Evolutionary conservation across 768 basidiomycete genomes (phyloP), one percentile per base, ranked within the genome.

Genomic region (Lactarius hatsudake): DNA sequence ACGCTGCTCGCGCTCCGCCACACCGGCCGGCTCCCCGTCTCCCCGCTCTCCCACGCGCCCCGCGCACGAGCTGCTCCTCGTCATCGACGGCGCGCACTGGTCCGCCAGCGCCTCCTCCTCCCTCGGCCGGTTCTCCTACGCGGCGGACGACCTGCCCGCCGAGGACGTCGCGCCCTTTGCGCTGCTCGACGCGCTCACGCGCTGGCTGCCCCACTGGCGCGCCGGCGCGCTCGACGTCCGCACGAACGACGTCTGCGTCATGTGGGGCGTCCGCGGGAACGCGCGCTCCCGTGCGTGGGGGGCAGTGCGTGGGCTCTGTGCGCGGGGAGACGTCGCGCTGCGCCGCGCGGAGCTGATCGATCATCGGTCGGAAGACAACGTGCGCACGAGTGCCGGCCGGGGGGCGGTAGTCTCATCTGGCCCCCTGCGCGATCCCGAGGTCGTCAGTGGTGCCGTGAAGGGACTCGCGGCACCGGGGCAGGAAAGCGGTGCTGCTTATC

Each of bases 121-220:
- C 18, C n/a, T 61, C 42, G 54, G 54, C 30, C 36, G 26, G 6
- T 66, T 56, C 34, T 34, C 53, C 32, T 34, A 43, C 15, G 53
- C 55, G 9, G 34, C 36, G 18, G 9, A 10, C 7, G 54, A 56
- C 20, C 13, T 66, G 18, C 26, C 34, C 34, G 45, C 30, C 4
- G 32, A 30, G 20, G 42, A 56, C 34, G 17, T 61, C 34, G 53
- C 60, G 2, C 1, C 59, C 12, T 66, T 61, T 4, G 65, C 65
- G 15, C 26, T 66, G 18, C 36, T 66, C 53, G 65, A 66, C 26
- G 55, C 34, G 13, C 43, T 66, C 26, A 36, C 65, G 60, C 60
- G 65, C 3, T 66, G 59, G 65, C 40, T 66, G 30, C 53, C 60
- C 6, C 42, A 17, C 26, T 66, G 65, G 65, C 59, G 15, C 8